Percentiles rank a stretch among this genome's conserved stretches.
Conservation (phyloP, 108 stramenopile genomes). For the Aurantiochytrium sp. region DNA sequence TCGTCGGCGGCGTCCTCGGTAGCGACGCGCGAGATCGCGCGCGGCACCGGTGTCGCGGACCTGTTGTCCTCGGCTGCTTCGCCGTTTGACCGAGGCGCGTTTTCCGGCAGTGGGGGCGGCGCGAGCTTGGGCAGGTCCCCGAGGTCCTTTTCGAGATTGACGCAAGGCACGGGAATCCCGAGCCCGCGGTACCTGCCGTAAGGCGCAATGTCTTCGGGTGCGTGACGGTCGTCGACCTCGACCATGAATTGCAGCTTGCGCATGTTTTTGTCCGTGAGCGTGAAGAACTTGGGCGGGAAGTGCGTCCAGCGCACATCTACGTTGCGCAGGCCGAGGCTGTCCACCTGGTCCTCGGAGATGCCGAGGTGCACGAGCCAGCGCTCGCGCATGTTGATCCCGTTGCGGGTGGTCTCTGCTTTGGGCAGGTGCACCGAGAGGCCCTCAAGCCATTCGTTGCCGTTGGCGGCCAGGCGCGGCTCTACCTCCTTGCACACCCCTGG, state of each 20-base stretch:
- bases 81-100: neutral
- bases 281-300: neutral
- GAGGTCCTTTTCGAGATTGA: neutral
- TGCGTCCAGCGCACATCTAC: conserved; percentile 14
- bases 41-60: too few relatives aligned
- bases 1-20: too few relatives aligned
- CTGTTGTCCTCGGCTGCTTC: neutral
- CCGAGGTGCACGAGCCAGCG: neutral
- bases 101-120: neutral
- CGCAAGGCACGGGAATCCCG: neutral
- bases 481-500: neutral
- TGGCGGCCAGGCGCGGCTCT: neutral
- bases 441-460: neutral
- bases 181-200: neutral
- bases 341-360: neutral
- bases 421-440: neutral
- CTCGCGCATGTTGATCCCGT: neutral
- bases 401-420: neutral
- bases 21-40: too few relatives aligned
- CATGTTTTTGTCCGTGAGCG: neutral
- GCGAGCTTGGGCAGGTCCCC: neutral
- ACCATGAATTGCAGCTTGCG: neutral
- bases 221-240: neutral
- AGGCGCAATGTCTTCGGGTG: neutral
- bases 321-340: neutral